A percentile compares a stretch with the other conserved stretches of the same genome.
Conservation (phyloP, 1,284 basidiomycete genomes). For the Mycosarcoma maydis region DNA sequence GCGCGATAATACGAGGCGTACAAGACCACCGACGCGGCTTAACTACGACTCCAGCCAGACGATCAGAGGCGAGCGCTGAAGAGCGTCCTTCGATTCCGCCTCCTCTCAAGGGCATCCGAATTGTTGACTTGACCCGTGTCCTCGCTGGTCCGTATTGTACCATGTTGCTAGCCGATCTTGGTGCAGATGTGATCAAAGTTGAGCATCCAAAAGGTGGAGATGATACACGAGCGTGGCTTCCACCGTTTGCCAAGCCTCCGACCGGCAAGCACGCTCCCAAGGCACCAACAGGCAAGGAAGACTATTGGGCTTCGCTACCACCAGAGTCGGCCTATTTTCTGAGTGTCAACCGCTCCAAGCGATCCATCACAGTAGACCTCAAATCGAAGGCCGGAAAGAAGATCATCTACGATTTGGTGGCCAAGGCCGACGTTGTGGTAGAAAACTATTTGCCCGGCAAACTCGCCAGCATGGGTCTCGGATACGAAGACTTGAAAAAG, state of each 20-base stretch:
- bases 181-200: slow-evolving; percentile 85
- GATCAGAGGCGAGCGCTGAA: background rate
- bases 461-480: slow-evolving; percentile 82
- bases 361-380: slow-evolving; percentile 83
- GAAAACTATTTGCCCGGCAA: slow-evolving; percentile 72
- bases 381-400: slow-evolving; percentile 81
- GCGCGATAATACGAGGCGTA: background rate
- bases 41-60: background rate
- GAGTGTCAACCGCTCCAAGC: slow-evolving; percentile 87
- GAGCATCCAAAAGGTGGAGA: slow-evolving; percentile 75
- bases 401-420: slow-evolving; percentile 79
- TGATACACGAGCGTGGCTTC: slow-evolving; percentile 76
- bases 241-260: slow-evolving; percentile 45
- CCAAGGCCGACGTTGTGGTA: slow-evolving; percentile 80
- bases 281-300: slow-evolving; percentile 69
- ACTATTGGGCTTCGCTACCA: slow-evolving; percentile 73
- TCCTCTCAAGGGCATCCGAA: slow-evolving; percentile 79
- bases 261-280: slow-evolving; percentile 37
- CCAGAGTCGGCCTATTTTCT: slow-evolving; percentile 94
- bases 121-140: slow-evolving; percentile 87
- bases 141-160: slow-evolving; percentile 88
- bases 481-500: slow-evolving; percentile 81
- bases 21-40: slow-evolving; percentile 1
- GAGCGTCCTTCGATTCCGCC: slow-evolving; percentile 68
- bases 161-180: slow-evolving; percentile 80